Conservation (phyloP, 1,284 basidiomycete genomes). For the Cryptococcus sp. region DNA sequence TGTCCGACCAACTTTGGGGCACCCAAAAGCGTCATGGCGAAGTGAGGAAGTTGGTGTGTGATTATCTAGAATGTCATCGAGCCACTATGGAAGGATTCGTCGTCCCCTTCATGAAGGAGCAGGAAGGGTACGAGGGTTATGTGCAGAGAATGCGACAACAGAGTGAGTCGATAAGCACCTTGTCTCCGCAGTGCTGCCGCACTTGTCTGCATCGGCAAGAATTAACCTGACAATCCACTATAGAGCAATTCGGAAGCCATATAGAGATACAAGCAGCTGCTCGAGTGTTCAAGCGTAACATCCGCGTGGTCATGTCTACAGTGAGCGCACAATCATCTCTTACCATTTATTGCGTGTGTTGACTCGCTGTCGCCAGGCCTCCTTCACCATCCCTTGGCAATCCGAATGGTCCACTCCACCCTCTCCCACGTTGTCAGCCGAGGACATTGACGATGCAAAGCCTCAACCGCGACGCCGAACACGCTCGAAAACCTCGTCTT, state of each 20-base stretch:
- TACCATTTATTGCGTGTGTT: slow-evolving; percentile 1
- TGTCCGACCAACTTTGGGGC: slow-evolving; percentile 48
- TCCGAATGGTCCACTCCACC: slow-evolving; percentile 17
- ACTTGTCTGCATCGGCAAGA: not conserved
- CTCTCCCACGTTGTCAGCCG: slow-evolving; percentile 1
- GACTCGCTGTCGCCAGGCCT: slow-evolving; percentile 27
- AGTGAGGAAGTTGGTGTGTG: slow-evolving; percentile 44
- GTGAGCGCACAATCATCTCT: slow-evolving; percentile 17
- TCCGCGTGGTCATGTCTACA: slow-evolving; percentile 44
- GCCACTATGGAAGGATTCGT: slow-evolving; percentile 40
- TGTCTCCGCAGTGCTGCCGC: not conserved
- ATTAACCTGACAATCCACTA: not conserved
- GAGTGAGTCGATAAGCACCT: slow-evolving; percentile 23
- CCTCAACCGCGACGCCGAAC: slow-evolving; percentile 20
- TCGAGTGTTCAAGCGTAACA: slow-evolving; percentile 41
- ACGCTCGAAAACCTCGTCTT: slow-evolving; percentile 21
- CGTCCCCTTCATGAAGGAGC: slow-evolving; percentile 38
- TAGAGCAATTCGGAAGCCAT: slow-evolving; percentile 44
- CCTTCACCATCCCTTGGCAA: slow-evolving; percentile 42
- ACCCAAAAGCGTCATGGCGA: slow-evolving; percentile 41
- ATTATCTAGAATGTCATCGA: slow-evolving; percentile 40
- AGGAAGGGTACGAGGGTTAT: slow-evolving; percentile 43
- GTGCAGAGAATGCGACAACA: slow-evolving; percentile 41
- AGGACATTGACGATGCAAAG: not conserved
- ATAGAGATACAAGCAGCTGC: slow-evolving; percentile 48